These are phyloP conservation scores for Cystoisospora suis DNA, from an alignment of 169 alveolate species.

Conservation along the genomic window DNA sequence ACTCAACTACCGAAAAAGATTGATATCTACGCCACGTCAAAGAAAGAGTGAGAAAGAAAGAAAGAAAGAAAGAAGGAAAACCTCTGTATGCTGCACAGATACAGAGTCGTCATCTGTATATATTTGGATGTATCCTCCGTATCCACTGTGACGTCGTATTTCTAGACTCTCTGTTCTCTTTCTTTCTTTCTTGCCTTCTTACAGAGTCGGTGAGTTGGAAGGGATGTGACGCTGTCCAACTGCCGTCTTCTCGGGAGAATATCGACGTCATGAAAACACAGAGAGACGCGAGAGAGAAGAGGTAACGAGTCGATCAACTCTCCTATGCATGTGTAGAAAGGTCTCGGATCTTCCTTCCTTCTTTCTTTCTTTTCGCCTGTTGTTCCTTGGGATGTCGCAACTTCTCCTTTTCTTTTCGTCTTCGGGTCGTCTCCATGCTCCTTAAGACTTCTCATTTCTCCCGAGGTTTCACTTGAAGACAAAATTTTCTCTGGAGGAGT, in stretches of 20 bases:
- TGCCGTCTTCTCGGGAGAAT: background rate
- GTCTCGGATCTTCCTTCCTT: background rate
- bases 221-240: no score
- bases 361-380: background rate
- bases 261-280: slow-evolving; percentile 16
- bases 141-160: no score
- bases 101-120: no score
- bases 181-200: no score
- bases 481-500: background rate
- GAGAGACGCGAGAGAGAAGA: background rate
- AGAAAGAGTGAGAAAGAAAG: no score
- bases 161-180: no score
- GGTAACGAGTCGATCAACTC: background rate
- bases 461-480: background rate
- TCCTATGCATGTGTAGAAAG: background rate
- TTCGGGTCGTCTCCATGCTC: background rate
- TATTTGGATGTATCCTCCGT: no score
- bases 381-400: background rate
- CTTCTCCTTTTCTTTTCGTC: background rate
- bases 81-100: no score
- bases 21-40: no score
- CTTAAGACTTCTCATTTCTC: background rate
- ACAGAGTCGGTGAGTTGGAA: no score
- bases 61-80: no score
- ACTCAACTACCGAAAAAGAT: no score